Base-by-base conservation (phyloP, 2,329 filamentous ascomycete genomes). In the Penicillium oxalicum region DNA sequence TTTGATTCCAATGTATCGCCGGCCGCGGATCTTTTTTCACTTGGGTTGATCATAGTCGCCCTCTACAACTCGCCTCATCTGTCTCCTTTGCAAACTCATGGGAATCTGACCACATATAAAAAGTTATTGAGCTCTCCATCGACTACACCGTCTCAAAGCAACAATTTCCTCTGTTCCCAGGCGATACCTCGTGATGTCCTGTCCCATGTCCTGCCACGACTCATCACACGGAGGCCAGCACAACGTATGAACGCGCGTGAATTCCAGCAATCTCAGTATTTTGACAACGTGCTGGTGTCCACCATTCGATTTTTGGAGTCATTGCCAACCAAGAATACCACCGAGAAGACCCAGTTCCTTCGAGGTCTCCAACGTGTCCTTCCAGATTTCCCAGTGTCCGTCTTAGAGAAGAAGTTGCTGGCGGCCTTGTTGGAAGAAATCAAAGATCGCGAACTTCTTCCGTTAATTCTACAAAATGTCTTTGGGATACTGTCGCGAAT, bases 231-330 rank as follows among this genome's bases (percentile, higher is more conserved):
- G 54, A 78, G 90, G 47, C 89, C 93, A 2, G 89, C 90, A 3
- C 88, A 95, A 65, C 82, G 93, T 39, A 80, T 97, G 74, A 90
- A 84, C 26, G 90, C 91, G 4, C 83, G 81, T 46, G 91, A 95
- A 60, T 97, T 98, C 59, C 93, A 98, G 64, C 83, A 96, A 67
- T 94, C 90, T 62, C 84, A 88, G 57, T 98, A 94, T 66, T 98
- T 98, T 65, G 90, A 98, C 70, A 98, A 97, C 62, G 88, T 97
- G 40, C 77, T 98, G 4, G 89, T 98, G 24, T 95, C 91, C 0
- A 96, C 93, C 0, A 95, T 98, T 53, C 87, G 93, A 9, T 98
- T 98, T 63, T 75, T 98, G 26, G 93, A 98, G 60, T 81, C 84
- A 0, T 82, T 98, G 50, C 91, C 93, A 0, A 88, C 88, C 32